phyloP scores from a whole-genome alignment of 768 basidiomycete genomes.

The Porphyrellus cyaneotinctus region DNA sequence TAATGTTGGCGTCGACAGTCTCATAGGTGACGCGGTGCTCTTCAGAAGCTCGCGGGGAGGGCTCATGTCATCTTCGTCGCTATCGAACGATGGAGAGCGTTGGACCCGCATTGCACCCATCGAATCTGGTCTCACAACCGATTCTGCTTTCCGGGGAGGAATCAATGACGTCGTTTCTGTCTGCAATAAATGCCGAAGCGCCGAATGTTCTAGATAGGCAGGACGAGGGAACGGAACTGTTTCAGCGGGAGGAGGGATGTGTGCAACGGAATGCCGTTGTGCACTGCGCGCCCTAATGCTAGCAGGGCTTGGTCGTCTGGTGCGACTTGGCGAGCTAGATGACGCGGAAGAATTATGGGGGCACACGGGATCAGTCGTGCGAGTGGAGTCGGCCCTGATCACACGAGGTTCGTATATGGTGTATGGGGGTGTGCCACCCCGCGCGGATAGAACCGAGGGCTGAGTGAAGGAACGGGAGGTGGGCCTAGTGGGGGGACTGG shows the following conservation, averaged over 20 bases:
- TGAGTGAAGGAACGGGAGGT: constrained; percentile 44
- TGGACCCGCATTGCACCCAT: constrained; percentile 18
- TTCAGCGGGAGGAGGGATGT: constrained; percentile 29
- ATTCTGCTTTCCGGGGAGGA: constrained; percentile 38
- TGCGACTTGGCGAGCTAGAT: constrained; percentile 41
- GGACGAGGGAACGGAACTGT: constrained; percentile 56
- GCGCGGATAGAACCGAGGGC: constrained; percentile 29
- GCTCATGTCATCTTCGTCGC: constrained; percentile 63
- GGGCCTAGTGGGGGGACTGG: constrained; percentile 38
- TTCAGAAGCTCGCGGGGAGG: constrained; percentile 42
- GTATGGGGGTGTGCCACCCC: constrained; percentile 30
- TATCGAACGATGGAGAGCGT: constrained; percentile 49
- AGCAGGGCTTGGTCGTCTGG: constrained; percentile 44
- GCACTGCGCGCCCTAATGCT: constrained; percentile 23
- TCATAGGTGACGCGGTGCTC: constrained; percentile 19
- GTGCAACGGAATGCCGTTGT: constrained; percentile 26
- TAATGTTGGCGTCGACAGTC: constrained; percentile 38
- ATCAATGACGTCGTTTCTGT: constrained; percentile 41
- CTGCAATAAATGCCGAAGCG: constrained; percentile 65
- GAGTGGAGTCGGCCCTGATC: constrained; percentile 52
- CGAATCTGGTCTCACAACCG: constrained; percentile 20
- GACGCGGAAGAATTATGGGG: constrained; percentile 35
- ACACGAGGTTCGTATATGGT: constrained; percentile 60
- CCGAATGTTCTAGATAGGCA: constrained; percentile 72
- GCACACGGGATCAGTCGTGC: constrained; percentile 41